These are phyloP conservation scores for Thalassiosira oceanica DNA, from an alignment of 352 stramenopile genomes.

Conservation along the genomic window DNA sequence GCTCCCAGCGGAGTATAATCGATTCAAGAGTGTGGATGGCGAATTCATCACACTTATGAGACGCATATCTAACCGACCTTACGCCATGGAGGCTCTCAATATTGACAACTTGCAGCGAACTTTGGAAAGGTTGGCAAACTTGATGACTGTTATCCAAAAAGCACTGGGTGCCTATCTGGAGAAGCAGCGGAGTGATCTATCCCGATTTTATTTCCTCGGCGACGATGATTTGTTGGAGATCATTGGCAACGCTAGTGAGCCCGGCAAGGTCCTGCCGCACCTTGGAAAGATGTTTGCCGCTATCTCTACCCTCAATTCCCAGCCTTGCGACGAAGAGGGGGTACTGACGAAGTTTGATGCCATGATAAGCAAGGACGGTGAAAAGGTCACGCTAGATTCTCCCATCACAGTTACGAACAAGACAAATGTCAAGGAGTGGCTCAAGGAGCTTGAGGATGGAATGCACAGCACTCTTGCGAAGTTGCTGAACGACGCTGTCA, in stretches of 20 bases:
- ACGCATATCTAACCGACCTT: slow-evolving; percentile 92
- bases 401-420: slow-evolving; percentile 90
- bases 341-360: slow-evolving; percentile 78
- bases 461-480: slow-evolving; percentile 96
- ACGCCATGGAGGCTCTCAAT: slow-evolving; percentile 92
- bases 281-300: slow-evolving; percentile 99
- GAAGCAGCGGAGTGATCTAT: slow-evolving; percentile 93
- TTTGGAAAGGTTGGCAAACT: slow-evolving; percentile 82
- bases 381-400: slow-evolving; percentile 92
- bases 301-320: slow-evolving; percentile 82
- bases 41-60: slow-evolving; percentile 99
- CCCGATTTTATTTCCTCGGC: slow-evolving; percentile 99
- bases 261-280: slow-evolving; percentile 94
- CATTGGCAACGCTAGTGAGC: slow-evolving; percentile 98
- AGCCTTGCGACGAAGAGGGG: slow-evolving; percentile 61
- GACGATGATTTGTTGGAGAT: slow-evolving; percentile 99
- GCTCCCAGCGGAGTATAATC: slow-evolving; percentile 93
- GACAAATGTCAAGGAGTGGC: slow-evolving; percentile 93
- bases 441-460: slow-evolving; percentile 91
- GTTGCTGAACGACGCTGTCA: slow-evolving; percentile 91
- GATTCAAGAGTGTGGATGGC: slow-evolving; percentile 97
- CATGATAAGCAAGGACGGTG: slow-evolving; percentile 99
- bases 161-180: slow-evolving; percentile 99
- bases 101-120: slow-evolving; percentile 83
- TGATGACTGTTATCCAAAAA: slow-evolving; percentile 99